Evolutionary conservation across 768 basidiomycete species (phyloP).

Genomic region (Suillus variegatus): DNA sequence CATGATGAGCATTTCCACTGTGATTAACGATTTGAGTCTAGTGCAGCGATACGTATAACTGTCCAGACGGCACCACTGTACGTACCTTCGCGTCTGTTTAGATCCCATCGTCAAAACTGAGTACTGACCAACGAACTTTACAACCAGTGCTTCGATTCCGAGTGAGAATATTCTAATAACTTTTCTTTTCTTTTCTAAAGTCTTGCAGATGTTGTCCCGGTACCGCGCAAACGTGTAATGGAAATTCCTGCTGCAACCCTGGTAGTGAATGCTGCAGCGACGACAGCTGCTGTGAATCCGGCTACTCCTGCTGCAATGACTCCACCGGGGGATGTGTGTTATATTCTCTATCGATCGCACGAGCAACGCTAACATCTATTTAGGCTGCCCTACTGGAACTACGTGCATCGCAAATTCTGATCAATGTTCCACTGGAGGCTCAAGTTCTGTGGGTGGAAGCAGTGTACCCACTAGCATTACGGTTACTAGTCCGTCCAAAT

Average conservation of each 20-base stretch:
- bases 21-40: constrained; percentile 4
- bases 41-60: constrained; percentile 14
- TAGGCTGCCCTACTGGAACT: constrained; percentile 22
- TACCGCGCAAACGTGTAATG: constrained; percentile 15
- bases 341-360: background rate
- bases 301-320: constrained; percentile 23
- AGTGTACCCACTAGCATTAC: background rate
- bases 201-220: constrained; percentile 21
- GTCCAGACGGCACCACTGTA: constrained; percentile 19
- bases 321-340: constrained; percentile 24
- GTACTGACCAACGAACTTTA: constrained; percentile 3
- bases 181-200: background rate
- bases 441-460: background rate
- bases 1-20: no score
- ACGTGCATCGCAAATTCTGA: background rate
- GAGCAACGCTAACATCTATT: background rate
- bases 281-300: constrained; percentile 12
- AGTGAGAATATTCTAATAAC: background rate
- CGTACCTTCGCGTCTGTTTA: background rate
- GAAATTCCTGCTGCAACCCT: constrained; percentile 12
- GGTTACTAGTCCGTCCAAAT: background rate
- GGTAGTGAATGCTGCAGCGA: constrained; percentile 1
- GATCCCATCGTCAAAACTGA: background rate
- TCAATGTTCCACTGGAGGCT: background rate
- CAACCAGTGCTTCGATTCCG: constrained; percentile 13